Evolutionary conservation across 2,329 filamentous ascomycete genomes (phyloP), one percentile per base, ranked within the genome.

Genomic region (Teratosphaeria destructans): DNA sequence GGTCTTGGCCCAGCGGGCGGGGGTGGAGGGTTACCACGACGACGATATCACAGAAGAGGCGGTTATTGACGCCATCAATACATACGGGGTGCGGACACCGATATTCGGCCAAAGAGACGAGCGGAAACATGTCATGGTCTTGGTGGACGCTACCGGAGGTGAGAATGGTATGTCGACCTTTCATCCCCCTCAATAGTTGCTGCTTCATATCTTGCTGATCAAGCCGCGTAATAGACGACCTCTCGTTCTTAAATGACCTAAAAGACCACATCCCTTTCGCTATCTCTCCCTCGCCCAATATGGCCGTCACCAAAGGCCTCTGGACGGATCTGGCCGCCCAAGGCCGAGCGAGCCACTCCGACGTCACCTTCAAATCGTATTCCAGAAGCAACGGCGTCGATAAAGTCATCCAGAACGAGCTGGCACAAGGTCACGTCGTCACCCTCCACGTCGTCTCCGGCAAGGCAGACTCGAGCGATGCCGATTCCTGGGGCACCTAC

Each of bases 1-100:
- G 60, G 75, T 81, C 55, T 67, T 82, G 61, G 79, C 79, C 56
- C 77, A 80, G 68, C 71, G 78, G 65, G 73, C 80, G 29, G 79
- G 78, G 19, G 71, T 81, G 37, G 77, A 79, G 57, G 73, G 75
- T 58, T 81, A 75, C 69, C 78, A 81, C 64, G 68, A 71, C 27
- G 68, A 78, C 55, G 71, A 75, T 60, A 64, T 75, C 60, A 64
- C 71, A 32, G 72, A 72, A 55, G 72, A 76, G 11, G 72, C 75
- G 10, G 71, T 71, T n/a, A 67, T 82, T 56, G 64, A 73, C 39
- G 73, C 75, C 55, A 74, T 82, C 63, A 80, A 80, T 68, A 69
- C 70, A 35, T 78, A 74, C 65, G 78, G 78, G 43, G 73, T 66
- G 61, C 69, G 68, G 59, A 73, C 73, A 63, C 68, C 70, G 52